These are phyloP conservation scores for Ceratopteris richardii DNA, from an alignment of 75 land plant genomes.

Conservation along the genomic window DNA sequence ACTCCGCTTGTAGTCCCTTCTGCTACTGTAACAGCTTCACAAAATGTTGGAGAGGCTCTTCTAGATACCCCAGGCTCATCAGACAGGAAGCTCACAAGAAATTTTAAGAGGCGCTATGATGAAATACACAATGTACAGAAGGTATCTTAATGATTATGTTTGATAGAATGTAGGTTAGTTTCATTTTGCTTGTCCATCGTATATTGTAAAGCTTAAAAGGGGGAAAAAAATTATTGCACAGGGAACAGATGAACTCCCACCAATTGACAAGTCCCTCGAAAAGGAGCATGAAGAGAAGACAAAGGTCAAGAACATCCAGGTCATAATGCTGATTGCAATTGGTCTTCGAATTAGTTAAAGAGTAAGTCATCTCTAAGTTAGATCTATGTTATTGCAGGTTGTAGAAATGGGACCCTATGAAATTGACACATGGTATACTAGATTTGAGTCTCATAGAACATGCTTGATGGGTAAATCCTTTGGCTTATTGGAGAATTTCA, in stretches of 20 bases:
- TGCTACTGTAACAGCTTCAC: conserved; percentile 17
- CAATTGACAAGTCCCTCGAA: conserved; percentile 42
- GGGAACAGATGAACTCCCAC: conserved; percentile 34
- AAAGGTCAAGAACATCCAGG: conserved; percentile 49
- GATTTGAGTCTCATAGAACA: background rate
- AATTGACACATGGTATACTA: conserved; percentile 40
- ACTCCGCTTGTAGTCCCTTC: conserved; percentile 23
- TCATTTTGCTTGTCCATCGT: too few species aligned
- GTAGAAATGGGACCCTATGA: conserved; percentile 49
- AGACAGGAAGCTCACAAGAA: conserved; percentile 41
- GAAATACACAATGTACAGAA: conserved; percentile 47
- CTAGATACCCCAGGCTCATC: conserved; percentile 36
- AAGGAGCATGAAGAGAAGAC: conserved; percentile 50
- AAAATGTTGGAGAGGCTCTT: conserved; percentile 20
- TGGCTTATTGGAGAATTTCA: background rate
- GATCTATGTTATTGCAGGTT: conserved; percentile 17
- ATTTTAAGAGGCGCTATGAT: conserved; percentile 41
- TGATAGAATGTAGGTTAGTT: too few species aligned
- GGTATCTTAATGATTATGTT: too few species aligned
- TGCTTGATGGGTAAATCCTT: background rate
- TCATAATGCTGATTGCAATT: conserved; percentile 1
- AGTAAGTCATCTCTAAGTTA: too few species aligned
- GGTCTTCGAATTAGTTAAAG: background rate
- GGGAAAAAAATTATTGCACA: conserved; percentile 7
- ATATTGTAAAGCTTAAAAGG: background rate